Evolutionary conservation across 257 asterid genomes (phyloP), one percentile per base, ranked within the genome.

Genomic region (Fraxinus anomala): DNA sequence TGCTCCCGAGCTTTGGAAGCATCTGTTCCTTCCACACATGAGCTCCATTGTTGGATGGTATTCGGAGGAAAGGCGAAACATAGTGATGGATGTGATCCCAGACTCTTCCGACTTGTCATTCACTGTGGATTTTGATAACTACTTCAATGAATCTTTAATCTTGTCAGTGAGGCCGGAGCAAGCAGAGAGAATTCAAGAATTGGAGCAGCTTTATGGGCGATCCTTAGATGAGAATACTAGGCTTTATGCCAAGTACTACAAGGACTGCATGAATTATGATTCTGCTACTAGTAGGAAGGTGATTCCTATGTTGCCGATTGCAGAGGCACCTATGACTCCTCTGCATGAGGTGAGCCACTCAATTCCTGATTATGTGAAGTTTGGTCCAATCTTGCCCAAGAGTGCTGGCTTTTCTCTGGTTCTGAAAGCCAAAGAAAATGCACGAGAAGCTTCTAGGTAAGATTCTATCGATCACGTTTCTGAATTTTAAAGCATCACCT

Each of bases 151-250:
- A 12, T 91, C 96, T 17, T 79, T 92, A 47, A 79, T 92, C 31
- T 77, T 84, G 70, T 89, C 96, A 2, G 89, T 91, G 61, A 87
- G 97, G 88, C 97, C 97, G 1, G 97, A 92, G 87, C 94, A 92
- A 33, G 91, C 92, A 0, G 89, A 91, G 86, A 89, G 83, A 85
- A 89, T 91, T 84, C 91, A 89, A 59, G 72, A 81, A 5, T 13
- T 91, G 72, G 97, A 92, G 76, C 86, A 75, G 78, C 87, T 83
- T 47, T 92, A 91, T 79, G 93, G 92, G 36, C 91, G 87, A 31
- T 89, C 94, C 28, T 82, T 92, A 87, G 97, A 92, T 79, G 94
- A 89, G 75, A 89, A 89, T 36, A 91, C 97, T 0, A 88, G 87
- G 87, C 91, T 92, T 70, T 89, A 85, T 70, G 96, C 96, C 4